phyloP scores from a whole-genome alignment of 2,329 filamentous ascomycete genomes.

The Fusarium nanum region DNA sequence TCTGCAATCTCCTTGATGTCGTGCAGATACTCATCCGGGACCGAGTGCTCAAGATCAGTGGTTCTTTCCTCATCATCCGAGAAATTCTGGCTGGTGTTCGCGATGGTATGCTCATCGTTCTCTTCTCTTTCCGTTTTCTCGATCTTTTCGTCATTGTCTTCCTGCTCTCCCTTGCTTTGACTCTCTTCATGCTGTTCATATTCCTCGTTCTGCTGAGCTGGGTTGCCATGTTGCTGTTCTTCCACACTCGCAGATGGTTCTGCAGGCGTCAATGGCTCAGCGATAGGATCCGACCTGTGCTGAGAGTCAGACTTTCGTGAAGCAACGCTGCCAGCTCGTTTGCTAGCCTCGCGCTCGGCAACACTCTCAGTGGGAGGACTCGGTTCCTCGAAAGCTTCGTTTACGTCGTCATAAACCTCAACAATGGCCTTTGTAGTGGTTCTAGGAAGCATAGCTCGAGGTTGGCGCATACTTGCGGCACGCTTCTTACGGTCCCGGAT shows the following conservation, averaged over 20 bases:
- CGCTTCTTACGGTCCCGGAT: constrained; percentile 85
- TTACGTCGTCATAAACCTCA: constrained; percentile 93
- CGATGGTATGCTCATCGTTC: constrained; percentile 46
- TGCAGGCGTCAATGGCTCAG: constrained; percentile 41
- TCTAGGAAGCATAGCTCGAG: constrained; percentile 83
- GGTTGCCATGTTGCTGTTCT: constrained; percentile 39
- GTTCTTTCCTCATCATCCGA: constrained; percentile 74
- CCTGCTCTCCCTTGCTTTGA: constrained; percentile 18
- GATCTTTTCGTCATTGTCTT: constrained; percentile 41
- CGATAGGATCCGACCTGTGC: constrained; percentile 27
- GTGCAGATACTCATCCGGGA: constrained; percentile 75
- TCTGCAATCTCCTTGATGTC: constrained; percentile 72
- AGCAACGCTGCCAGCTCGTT: constrained; percentile 43
- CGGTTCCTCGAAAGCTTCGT: constrained; percentile 89
- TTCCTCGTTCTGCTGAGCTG: constrained; percentile 46
- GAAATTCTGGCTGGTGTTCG: constrained; percentile 63
- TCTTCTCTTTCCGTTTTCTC: constrained; percentile 46
- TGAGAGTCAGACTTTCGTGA: constrained; percentile 48
- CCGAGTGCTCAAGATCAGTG: constrained; percentile 78
- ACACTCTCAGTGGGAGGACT: constrained; percentile 63
- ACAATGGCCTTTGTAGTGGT: constrained; percentile 96
- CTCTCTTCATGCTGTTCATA: constrained; percentile 46
- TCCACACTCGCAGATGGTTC: constrained; percentile 42
- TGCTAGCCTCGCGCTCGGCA: constrained; percentile 49
- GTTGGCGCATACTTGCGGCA: constrained; percentile 78